phyloP scores from a whole-genome alignment of 2,329 filamentous ascomycete genomes.

The Neopestalotiopsis sp. region DNA sequence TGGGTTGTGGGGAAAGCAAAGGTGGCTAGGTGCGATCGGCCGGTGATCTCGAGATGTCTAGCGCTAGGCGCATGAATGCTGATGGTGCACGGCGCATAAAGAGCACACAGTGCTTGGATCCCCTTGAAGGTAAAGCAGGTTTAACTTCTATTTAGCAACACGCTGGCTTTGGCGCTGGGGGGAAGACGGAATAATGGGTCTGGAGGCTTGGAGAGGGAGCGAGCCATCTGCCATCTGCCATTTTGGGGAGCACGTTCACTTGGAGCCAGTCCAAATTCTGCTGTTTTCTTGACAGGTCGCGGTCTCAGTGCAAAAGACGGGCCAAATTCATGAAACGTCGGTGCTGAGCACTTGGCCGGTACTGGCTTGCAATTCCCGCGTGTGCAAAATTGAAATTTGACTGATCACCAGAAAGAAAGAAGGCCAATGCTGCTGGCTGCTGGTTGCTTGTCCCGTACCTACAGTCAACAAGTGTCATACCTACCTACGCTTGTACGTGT shows the following conservation, averaged over 20 bases:
- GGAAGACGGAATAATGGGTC: neutral
- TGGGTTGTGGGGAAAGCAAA: neutral
- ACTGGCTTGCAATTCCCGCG: neutral
- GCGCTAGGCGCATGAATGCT: neutral
- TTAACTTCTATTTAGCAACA: neutral
- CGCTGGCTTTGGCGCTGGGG: neutral
- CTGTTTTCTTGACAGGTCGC: neutral
- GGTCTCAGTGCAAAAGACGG: neutral
- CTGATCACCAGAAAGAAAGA: neutral
- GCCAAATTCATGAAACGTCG: neutral
- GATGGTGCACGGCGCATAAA: neutral
- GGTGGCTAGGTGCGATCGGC: neutral
- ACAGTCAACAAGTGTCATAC: neutral
- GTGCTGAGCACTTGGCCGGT: neutral
- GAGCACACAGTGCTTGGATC: neutral
- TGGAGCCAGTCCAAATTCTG: neutral
- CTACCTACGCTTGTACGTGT: too few relatives aligned
- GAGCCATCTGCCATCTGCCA: too few relatives aligned
- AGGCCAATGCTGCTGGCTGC: neutral
- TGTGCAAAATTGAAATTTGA: neutral
- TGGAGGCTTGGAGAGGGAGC: neutral
- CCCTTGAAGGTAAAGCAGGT: slow-evolving; percentile 1
- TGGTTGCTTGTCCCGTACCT: neutral
- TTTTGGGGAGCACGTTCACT: neutral
- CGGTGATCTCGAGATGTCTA: neutral